Percentiles rank a stretch among this genome's conserved stretches.
These are phyloP conservation scores for Saccharomycopsis fibuligera DNA, from an alignment of 805 yeast species.

Conservation along the genomic window DNA sequence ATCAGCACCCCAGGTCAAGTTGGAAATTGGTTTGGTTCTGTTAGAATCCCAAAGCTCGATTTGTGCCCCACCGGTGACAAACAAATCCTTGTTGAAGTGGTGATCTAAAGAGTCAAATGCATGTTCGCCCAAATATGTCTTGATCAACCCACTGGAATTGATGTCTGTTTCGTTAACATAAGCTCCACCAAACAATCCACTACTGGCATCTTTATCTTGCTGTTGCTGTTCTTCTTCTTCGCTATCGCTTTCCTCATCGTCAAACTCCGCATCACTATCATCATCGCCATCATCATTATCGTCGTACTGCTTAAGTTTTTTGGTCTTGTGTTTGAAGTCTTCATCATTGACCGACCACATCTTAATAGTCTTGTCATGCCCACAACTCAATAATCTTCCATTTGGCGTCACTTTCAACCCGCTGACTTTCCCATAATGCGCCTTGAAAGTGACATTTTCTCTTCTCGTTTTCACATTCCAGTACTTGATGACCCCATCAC, in stretches of 20 bases:
- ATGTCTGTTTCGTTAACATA: slow-evolving; percentile 27
- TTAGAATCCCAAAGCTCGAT: slow-evolving; percentile 90
- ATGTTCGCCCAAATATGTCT: slow-evolving; percentile 78
- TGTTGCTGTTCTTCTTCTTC: slow-evolving; percentile 27
- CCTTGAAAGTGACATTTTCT: slow-evolving; percentile 72
- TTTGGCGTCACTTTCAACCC: slow-evolving; percentile 76
- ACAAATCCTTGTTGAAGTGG: slow-evolving; percentile 63
- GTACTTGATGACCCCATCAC: slow-evolving; percentile 90
- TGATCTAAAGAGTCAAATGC: slow-evolving; percentile 84
- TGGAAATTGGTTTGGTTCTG: slow-evolving; percentile 68
- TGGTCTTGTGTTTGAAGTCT: slow-evolving; percentile 32
- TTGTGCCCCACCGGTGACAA: slow-evolving; percentile 88
- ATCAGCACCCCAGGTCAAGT: slow-evolving; percentile 95
- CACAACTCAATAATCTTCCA: slow-evolving; percentile 69
- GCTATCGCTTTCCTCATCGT: slow-evolving; percentile 24
- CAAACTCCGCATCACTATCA: slow-evolving; percentile 18
- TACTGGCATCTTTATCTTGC: slow-evolving; percentile 21
- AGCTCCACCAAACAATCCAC: too few species aligned
- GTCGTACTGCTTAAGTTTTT: slow-evolving; percentile 11
- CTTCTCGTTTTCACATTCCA: slow-evolving; percentile 79
- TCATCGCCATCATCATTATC: slow-evolving; percentile 8
- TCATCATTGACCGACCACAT: slow-evolving; percentile 72
- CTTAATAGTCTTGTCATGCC: slow-evolving; percentile 78
- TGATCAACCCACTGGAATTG: slow-evolving; percentile 50
- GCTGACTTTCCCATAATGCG: slow-evolving; percentile 84